phyloP scores from a whole-genome alignment of 2,329 filamentous ascomycete genomes.

The Aaosphaeria pasadenensis region DNA sequence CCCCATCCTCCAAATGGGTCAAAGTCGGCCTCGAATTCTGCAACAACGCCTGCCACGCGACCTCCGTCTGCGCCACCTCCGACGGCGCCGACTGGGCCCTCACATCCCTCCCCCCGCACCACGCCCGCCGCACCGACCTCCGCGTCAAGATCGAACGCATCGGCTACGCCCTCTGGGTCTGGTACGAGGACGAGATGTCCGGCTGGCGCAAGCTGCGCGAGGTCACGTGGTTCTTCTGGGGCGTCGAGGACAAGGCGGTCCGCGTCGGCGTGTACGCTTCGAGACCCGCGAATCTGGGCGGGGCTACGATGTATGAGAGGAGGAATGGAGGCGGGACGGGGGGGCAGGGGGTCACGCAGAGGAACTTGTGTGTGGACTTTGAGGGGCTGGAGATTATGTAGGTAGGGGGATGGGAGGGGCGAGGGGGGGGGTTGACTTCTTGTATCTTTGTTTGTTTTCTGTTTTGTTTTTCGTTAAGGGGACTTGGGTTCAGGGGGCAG shows the following conservation, averaged over 20 bases:
- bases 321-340: slow-evolving; percentile 24
- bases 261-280: slow-evolving; percentile 59
- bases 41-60: slow-evolving; percentile 53
- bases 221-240: slow-evolving; percentile 62
- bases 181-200: slow-evolving; percentile 47
- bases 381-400: slow-evolving; percentile 41
- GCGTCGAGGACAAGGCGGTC: slow-evolving; percentile 57
- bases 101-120: slow-evolving; percentile 45
- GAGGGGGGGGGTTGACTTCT: neutral
- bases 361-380: slow-evolving; percentile 41
- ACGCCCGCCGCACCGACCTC: slow-evolving; percentile 45
- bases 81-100: slow-evolving; percentile 59
- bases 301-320: slow-evolving; percentile 29
- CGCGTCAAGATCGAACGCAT: slow-evolving; percentile 58
- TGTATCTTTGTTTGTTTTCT: too few relatives aligned
- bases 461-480: too few relatives aligned
- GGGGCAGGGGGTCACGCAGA: slow-evolving; percentile 18
- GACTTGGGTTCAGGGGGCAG: too few relatives aligned
- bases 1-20: slow-evolving; percentile 56
- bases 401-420: neutral
- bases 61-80: slow-evolving; percentile 55
- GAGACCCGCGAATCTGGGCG: slow-evolving; percentile 50
- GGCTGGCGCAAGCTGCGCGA: slow-evolving; percentile 58
- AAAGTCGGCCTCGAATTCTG: slow-evolving; percentile 59
- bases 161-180: slow-evolving; percentile 56